Base-by-base conservation (phyloP, 306 rosid genomes). In the Glycine latifolia region DNA sequence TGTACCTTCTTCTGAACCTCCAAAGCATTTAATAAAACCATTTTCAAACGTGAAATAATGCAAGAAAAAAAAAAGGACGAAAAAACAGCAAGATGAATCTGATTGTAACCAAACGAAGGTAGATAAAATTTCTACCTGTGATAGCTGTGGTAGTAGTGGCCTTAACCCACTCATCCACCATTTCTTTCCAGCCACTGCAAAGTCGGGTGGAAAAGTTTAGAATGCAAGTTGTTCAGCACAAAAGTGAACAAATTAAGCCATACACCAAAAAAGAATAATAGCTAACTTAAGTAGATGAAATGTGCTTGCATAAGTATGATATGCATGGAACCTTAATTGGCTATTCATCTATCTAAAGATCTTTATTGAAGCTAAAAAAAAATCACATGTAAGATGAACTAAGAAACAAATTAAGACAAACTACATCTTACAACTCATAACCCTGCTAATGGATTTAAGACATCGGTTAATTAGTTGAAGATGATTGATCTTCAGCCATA, bases 91-190 rank as follows among this genome's bases (percentile, higher is more conserved):
- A 15, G 17, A 10, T 37, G 39, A 78, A 76, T 39, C 50, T 14
- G 26, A 76, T 10, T 44, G 17, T 16, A 31, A 48, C 53, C 48
- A 61, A 35, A 73, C 4, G 65, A 60, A 56, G 44, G 54, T 9
- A 67, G 83, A 81, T 65, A 67, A 43, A 54, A 10, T 16, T 59
- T 77, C 4, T 85, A 90, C 93, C 82, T 43, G 90, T 77, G 59
- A 83, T 67, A 73, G 89, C 81, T 7, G 84, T 20, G 1, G 90
- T 87, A 35, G 87, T 4, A 1, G 94, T 85, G 46, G 89, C 89
- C 39, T 79, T 86, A 26, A 87, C 90, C 99, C 99, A 95, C n/a
- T 83, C 91, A 52, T 93, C 96, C 2, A 91, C 98, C 93, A 93
- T 50, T 43, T 73, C 85, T 70, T 89, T 95, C 99, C 99, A 95